Percentiles rank a stretch among this genome's conserved stretches.
Conservation (phyloP, 345 rosid genomes). For the Sonneratia caseolaris region DNA sequence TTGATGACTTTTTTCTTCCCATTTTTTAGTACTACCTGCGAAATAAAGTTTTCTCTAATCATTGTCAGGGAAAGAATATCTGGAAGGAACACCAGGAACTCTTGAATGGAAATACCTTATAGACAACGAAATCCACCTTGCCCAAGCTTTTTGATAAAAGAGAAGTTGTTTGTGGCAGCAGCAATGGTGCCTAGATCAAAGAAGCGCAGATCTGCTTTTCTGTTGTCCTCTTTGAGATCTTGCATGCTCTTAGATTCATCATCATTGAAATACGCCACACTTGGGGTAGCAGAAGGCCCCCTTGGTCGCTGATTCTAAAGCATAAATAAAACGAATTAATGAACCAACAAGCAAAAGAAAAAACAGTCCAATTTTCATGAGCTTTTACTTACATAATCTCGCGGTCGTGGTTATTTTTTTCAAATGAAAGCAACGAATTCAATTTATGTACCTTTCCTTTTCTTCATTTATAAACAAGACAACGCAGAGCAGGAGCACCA, state of each 20-base stretch:
- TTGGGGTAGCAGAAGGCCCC: background rate
- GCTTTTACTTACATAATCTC: background rate
- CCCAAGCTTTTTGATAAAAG: constrained; percentile 25
- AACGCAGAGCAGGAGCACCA: background rate
- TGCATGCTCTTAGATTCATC: background rate
- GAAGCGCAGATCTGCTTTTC: background rate
- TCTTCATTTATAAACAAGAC: background rate
- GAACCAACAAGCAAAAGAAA: background rate
- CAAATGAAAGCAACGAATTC: background rate
- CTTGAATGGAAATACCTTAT: constrained; percentile 15
- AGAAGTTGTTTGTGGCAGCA: constrained; percentile 19
- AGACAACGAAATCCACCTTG: constrained; percentile 42
- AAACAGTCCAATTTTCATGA: background rate
- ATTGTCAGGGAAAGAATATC: background rate
- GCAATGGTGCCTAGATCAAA: background rate
- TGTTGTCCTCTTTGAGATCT: background rate
- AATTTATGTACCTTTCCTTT: background rate
- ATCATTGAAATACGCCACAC: background rate
- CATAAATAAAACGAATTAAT: too few species aligned
- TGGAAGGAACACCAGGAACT: background rate
- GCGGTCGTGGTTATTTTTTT: background rate
- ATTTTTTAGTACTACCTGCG: constrained; percentile 12
- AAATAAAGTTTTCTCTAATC: background rate
- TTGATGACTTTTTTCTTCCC: constrained; percentile 18
- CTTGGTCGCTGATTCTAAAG: background rate